Percentiles rank a stretch among this genome's conserved stretches.
Conservation (phyloP, 2,329 filamentous ascomycete genomes). For the Fusarium staphyleae region DNA sequence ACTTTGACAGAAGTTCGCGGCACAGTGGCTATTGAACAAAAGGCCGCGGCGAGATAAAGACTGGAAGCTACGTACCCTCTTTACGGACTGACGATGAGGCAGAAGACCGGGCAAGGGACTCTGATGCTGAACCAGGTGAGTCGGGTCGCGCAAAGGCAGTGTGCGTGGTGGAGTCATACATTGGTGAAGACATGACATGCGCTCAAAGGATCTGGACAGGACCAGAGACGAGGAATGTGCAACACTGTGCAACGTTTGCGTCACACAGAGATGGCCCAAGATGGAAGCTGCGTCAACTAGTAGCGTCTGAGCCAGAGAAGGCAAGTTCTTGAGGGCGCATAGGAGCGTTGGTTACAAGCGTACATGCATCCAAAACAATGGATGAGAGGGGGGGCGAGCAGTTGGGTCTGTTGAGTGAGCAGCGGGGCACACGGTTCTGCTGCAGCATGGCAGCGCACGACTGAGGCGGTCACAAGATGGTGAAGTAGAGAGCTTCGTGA, state of each 20-base stretch:
- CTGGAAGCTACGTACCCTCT: slow-evolving; percentile 17
- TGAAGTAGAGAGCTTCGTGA: neutral
- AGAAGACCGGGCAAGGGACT: slow-evolving; percentile 27
- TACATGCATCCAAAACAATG: slow-evolving; percentile 1
- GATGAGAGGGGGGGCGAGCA: neutral
- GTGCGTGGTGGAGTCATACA: slow-evolving; percentile 19
- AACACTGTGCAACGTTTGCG: slow-evolving; percentile 39
- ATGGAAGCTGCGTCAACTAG: slow-evolving; percentile 22
- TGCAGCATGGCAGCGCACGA: neutral
- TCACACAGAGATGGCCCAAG: slow-evolving; percentile 24
- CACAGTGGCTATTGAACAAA: slow-evolving; percentile 21
- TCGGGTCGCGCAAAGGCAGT: slow-evolving; percentile 28
- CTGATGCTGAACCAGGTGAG: slow-evolving; percentile 10
- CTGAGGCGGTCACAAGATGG: no score
- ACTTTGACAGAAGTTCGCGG: slow-evolving; percentile 15
- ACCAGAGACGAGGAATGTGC: slow-evolving; percentile 39
- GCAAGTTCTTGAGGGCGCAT: slow-evolving; percentile 9
- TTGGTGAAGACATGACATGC: slow-evolving; percentile 28
- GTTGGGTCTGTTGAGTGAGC: neutral
- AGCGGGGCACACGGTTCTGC: neutral
- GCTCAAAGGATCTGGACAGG: slow-evolving; percentile 26
- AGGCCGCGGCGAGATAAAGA: slow-evolving; percentile 12
- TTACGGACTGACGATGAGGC: slow-evolving; percentile 35
- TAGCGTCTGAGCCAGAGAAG: slow-evolving; percentile 4
- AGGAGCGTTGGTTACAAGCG: slow-evolving; percentile 19